Base-by-base conservation (phyloP, 2,329 filamentous ascomycete genomes). In the Hypoxylon sp. region DNA sequence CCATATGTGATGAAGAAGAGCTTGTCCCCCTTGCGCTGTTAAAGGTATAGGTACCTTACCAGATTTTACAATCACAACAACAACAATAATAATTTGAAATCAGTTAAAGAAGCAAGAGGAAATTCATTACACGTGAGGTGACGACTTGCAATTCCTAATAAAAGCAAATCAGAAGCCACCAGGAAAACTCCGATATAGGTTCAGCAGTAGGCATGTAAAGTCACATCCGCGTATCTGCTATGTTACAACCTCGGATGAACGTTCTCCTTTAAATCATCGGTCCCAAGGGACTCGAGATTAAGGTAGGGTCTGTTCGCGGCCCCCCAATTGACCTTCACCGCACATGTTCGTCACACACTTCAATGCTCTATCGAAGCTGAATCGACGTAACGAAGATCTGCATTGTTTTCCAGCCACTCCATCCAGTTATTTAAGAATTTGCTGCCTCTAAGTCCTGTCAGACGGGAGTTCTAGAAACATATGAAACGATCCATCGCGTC, bases 351-450 rank as follows among this genome's bases (percentile, higher is more conserved):
- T 59, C 60, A 55, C 57, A 59, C 48, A 44, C 48, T 53, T 78
- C 74, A 77, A 63, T 71, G 63, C 24, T 74, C 74, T 37, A 76
- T 66, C 26, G 75, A 76, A 50, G 71, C 62, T 42, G 90, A 77
- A 77, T 96, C 92, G 2, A 95, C 94, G 81, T 98, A 98, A 77
- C 96, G 86, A 73, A 98, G 82, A 81, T 98, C 95, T 6, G 94
- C 92, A 75, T 97, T 85, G 71, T 97, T 93, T 80, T 98, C 95
- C 31, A 98, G 84, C 79, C 92, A 95, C 9, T 86, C 88, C 93
- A 98, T 97, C 96, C 95, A 98, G 69, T 86, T 86, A 80, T 93
- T 94, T 69, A 98, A 85, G 78, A 97, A 98, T 65, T 85, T 85
- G 80, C 92, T 94, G 24, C 94, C 94, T 81, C 93, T 97, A 65